phyloP scores from a whole-genome alignment of 2,329 filamentous ascomycete genomes.

The Ophiostoma novo-ulmi region DNA sequence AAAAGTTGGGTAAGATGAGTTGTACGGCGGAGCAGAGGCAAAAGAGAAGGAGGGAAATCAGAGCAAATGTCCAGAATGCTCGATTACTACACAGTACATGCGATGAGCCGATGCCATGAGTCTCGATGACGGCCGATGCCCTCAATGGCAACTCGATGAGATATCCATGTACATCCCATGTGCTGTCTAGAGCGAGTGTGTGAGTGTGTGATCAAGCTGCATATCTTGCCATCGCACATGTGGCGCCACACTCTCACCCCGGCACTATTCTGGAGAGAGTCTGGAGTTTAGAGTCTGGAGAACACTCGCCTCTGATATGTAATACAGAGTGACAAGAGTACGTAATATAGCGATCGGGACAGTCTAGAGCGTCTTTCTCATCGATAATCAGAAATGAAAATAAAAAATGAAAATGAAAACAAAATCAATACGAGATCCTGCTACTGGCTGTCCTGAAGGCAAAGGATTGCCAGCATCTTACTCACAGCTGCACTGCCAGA shows the following conservation, averaged over 20 bases:
- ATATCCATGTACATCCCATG: not conserved
- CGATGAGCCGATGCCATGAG: not conserved
- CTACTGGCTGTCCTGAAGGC: not conserved
- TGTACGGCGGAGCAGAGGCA: not conserved
- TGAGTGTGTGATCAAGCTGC: not conserved
- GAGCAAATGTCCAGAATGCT: not conserved
- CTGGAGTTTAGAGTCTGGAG: not conserved
- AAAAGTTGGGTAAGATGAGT: not conserved
- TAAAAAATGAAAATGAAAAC: no score
- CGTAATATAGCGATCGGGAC: not conserved
- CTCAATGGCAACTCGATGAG: slow-evolving; percentile 6
- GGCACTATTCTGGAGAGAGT: not conserved
- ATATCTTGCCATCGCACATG: not conserved
- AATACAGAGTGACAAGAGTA: not conserved
- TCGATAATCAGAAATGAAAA: not conserved
- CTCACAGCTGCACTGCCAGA: not conserved
- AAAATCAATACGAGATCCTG: not conserved
- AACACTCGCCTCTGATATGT: not conserved
- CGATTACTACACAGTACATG: not conserved
- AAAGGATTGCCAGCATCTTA: slow-evolving; percentile 1
- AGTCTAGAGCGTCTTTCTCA: not conserved
- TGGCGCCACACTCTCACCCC: not conserved
- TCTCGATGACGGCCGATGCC: not conserved
- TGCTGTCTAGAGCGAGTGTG: slow-evolving; percentile 2
- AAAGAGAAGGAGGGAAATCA: not conserved